A percentile compares a stretch with the other conserved stretches of the same genome.
phyloP scores from a whole-genome alignment of 2,329 filamentous ascomycete genomes.

The Scytalidium sp. region DNA sequence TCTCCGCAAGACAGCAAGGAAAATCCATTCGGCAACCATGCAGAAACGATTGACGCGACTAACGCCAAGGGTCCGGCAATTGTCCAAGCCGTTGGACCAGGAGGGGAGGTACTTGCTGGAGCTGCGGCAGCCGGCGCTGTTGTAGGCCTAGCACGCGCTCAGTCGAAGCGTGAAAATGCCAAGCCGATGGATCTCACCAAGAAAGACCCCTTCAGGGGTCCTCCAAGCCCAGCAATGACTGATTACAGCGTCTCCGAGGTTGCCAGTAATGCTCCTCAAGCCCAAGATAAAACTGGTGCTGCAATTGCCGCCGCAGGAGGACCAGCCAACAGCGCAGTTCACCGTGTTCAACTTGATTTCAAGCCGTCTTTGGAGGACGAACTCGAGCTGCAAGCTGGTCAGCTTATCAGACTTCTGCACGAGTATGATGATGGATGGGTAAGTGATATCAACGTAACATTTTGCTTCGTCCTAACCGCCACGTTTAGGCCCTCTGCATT shows the following conservation, averaged over 20 bases:
- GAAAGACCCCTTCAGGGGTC: conserved; percentile 31
- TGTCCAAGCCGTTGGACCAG: conserved; percentile 33
- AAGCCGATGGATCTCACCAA: conserved; percentile 51
- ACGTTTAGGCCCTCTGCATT: conserved; percentile 75
- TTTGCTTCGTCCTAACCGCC: conserved; percentile 26
- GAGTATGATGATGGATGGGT: conserved; percentile 99
- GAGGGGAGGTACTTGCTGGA: conserved; percentile 34
- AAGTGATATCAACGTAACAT: conserved; percentile 34
- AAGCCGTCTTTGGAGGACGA: conserved; percentile 91
- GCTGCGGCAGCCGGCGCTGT: conserved; percentile 18
- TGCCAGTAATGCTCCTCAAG: conserved; percentile 36
- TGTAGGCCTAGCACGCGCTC: conserved; percentile 45
- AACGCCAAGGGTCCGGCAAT: conserved; percentile 39
- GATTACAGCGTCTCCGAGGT: conserved; percentile 59
- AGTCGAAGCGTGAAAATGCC: conserved; percentile 54
- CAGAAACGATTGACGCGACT: conserved; percentile 43
- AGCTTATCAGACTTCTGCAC: conserved; percentile 84
- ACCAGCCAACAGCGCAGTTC: conserved; percentile 62
- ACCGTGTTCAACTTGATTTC: conserved; percentile 94
- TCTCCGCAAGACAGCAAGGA: conserved; percentile 47
- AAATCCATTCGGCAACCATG: conserved; percentile 71
- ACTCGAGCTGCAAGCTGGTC: conserved; percentile 74
- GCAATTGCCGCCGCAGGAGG: conserved; percentile 62
- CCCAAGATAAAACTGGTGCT: conserved; percentile 47
- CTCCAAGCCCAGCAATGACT: conserved; percentile 59